Conservation (phyloP, 2,329 filamentous ascomycete genomes). For the Rasamsonia emersonii region DNA sequence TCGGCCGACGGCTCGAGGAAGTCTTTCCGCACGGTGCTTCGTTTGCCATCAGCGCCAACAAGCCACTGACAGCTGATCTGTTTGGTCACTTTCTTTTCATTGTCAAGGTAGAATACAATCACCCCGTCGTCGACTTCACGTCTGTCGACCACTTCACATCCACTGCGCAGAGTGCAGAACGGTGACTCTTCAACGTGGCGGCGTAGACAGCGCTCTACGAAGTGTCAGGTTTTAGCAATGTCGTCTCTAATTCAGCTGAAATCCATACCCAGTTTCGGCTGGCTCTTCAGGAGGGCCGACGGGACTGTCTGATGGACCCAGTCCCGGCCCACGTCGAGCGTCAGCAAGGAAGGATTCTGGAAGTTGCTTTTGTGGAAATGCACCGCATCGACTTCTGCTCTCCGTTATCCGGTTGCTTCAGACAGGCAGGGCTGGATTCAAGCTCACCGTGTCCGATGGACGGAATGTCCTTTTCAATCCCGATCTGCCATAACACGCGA, state of each 20-base stretch:
- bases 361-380: background rate
- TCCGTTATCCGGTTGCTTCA: background rate
- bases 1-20: constrained; percentile 20
- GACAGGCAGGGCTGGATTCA: background rate
- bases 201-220: too few species aligned
- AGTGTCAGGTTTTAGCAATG: too few species aligned
- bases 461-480: constrained; percentile 1
- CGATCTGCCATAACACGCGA: constrained; percentile 3
- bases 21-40: constrained; percentile 22
- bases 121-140: background rate
- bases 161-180: constrained; percentile 2
- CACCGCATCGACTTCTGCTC: background rate
- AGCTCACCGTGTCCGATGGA: constrained; percentile 2
- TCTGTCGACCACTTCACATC: constrained; percentile 4
- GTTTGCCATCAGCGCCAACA: constrained; percentile 22
- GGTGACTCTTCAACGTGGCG: constrained; percentile 2
- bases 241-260: too few species aligned
- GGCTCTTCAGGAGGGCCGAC: too few species aligned
- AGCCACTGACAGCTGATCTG: constrained; percentile 11
- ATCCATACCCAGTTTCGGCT: too few species aligned
- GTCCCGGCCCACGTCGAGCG: too few species aligned
- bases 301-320: too few species aligned
- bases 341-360: too few species aligned
- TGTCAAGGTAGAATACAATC: constrained; percentile 3
- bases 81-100: background rate